Percentiles rank a stretch among this genome's conserved stretches.
phyloP scores from a whole-genome alignment of 2,329 filamentous ascomycete genomes.

The Eutypella sp. region DNA sequence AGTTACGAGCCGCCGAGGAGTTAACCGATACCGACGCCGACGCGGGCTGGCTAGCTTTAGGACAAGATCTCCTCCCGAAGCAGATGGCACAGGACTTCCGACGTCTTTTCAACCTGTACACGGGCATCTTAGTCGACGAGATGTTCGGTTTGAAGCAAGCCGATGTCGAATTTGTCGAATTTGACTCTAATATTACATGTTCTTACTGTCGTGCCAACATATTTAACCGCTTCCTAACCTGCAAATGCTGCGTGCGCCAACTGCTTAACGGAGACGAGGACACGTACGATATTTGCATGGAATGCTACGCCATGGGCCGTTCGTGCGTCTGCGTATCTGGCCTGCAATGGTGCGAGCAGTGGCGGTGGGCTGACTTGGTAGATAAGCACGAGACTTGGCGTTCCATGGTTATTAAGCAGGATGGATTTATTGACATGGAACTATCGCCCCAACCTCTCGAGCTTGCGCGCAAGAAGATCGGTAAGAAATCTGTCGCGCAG shows the following conservation, averaged over 20 bases:
- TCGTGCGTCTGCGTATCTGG: slow-evolving; percentile 86
- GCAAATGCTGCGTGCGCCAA: slow-evolving; percentile 71
- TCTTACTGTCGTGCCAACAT: slow-evolving; percentile 95
- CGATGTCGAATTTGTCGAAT: slow-evolving; percentile 70
- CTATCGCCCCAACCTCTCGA: slow-evolving; percentile 66
- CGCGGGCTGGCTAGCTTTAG: slow-evolving; percentile 43
- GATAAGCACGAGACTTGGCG: slow-evolving; percentile 81
- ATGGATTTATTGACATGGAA: slow-evolving; percentile 60
- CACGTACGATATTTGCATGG: slow-evolving; percentile 95
- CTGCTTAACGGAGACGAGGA: slow-evolving; percentile 67
- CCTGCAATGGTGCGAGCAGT: slow-evolving; percentile 89
- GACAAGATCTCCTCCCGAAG: slow-evolving; percentile 40
- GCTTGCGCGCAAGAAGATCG: slow-evolving; percentile 60
- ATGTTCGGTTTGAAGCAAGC: slow-evolving; percentile 72
- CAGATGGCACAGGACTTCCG: slow-evolving; percentile 82
- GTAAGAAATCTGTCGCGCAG: slow-evolving; percentile 78
- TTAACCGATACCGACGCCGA: slow-evolving; percentile 40
- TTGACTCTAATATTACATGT: slow-evolving; percentile 89
- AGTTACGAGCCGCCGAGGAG: slow-evolving; percentile 51
- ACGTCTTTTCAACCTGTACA: slow-evolving; percentile 71
- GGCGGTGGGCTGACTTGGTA: slow-evolving; percentile 73
- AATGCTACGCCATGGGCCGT: slow-evolving; percentile 95
- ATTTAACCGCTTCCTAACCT: slow-evolving; percentile 94
- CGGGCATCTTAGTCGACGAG: slow-evolving; percentile 75
- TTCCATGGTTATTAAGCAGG: slow-evolving; percentile 67